Conservation (phyloP, 1,284 basidiomycete genomes). For the Mycosarcoma maydis region DNA sequence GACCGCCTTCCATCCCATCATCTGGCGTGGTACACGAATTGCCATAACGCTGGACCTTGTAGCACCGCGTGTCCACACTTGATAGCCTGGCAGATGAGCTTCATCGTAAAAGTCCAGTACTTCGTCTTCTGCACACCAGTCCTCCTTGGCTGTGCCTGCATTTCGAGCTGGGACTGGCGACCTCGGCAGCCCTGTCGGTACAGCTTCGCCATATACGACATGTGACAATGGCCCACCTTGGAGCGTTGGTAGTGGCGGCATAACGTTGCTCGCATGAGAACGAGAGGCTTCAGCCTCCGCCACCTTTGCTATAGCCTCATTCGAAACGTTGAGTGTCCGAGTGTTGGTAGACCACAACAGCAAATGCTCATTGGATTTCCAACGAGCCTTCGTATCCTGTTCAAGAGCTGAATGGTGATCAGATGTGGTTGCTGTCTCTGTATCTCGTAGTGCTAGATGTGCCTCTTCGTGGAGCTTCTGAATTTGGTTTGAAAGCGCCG, state of each 20-base stretch:
- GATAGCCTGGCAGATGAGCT: conserved; percentile 27
- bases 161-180: neutral
- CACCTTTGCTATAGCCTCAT: no score
- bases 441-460: no score
- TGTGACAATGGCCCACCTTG: neutral
- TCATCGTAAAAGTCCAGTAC: conserved; percentile 30
- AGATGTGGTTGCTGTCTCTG: no score
- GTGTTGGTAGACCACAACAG: no score
- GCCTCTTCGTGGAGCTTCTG: no score
- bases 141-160: neutral
- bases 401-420: no score
- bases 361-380: no score
- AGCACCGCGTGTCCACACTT: conserved; percentile 7
- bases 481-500: no score
- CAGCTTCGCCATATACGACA: neutral
- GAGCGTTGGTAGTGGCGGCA: neutral
- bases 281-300: no score
- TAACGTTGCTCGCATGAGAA: no score
- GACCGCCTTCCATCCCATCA: conserved; percentile 45
- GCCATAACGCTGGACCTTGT: neutral
- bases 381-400: no score
- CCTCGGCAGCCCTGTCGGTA: neutral
- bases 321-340: no score
- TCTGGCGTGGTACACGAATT: conserved; percentile 28
- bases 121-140: neutral